phyloP scores from a whole-genome alignment of 331 rosid genomes.

The Cucumis variabilis region DNA sequence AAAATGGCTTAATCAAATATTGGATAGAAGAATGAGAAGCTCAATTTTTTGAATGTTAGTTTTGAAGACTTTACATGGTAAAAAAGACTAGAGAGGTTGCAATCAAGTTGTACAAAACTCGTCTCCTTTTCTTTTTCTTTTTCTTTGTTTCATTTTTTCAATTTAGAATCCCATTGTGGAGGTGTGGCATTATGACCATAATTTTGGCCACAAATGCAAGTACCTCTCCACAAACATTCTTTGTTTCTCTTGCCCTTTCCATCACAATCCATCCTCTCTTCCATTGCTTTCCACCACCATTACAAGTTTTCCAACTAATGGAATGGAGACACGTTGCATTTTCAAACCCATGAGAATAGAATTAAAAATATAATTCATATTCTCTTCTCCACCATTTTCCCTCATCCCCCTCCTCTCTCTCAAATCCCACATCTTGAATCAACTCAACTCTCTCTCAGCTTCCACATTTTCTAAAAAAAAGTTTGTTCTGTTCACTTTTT shows the following conservation, averaged over 20 bases:
- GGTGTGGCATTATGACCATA: conserved; percentile 15
- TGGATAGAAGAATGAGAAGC: conserved; percentile 1
- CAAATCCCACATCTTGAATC: conserved; percentile 22
- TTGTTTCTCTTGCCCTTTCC: not conserved
- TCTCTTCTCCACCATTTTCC: not conserved
- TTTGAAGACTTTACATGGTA: conserved; percentile 20
- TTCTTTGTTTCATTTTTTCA: not conserved
- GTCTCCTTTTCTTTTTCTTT: not conserved
- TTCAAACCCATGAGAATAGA: not conserved
- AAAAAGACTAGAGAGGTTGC: conserved; percentile 27
- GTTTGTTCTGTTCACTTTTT: conserved; percentile 19
- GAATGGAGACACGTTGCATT: not conserved
- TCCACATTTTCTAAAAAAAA: conserved; percentile 19
- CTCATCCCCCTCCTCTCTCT: not conserved
- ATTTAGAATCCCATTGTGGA: conserved; percentile 10
- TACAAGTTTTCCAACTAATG: conserved; percentile 9
- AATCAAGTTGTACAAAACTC: conserved; percentile 31
- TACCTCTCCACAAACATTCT: conserved; percentile 22
- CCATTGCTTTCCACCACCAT: conserved; percentile 3
- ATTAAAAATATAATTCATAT: too few species aligned
- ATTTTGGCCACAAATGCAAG: conserved; percentile 21
- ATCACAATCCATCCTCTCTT: conserved; percentile 20
- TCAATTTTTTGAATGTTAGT: not conserved
- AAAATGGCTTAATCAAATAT: conserved; percentile 1
- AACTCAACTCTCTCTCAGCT: conserved; percentile 34